Percentiles rank a stretch among this genome's conserved stretches.
These are phyloP conservation scores for Phytophthora constricta DNA, from an alignment of 352 stramenopile species.

Conservation along the genomic window DNA sequence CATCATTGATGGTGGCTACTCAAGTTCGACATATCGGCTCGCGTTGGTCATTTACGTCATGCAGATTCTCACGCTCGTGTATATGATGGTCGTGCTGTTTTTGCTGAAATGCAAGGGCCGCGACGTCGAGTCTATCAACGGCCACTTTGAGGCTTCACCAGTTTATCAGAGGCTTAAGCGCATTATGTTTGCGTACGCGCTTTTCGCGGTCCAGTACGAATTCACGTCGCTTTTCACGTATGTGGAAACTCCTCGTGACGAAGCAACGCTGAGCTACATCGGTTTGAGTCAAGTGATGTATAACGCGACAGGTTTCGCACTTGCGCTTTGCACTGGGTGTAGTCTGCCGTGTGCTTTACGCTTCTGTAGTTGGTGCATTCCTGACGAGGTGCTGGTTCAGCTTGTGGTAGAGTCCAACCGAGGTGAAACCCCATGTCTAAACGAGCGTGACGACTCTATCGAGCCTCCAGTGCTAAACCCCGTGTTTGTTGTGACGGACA, in stretches of 20 bases:
- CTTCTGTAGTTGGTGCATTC: slow-evolving; percentile 49
- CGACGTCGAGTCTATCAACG: slow-evolving; percentile 63
- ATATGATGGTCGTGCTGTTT: slow-evolving; percentile 50
- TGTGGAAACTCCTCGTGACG: slow-evolving; percentile 28
- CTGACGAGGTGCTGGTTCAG: slow-evolving; percentile 53
- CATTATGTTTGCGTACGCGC: slow-evolving; percentile 57
- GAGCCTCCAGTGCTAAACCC: slow-evolving; percentile 42
- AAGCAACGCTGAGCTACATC: slow-evolving; percentile 42
- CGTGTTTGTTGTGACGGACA: slow-evolving; percentile 72
- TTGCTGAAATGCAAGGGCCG: slow-evolving; percentile 50
- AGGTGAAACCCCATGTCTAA: slow-evolving; percentile 16
- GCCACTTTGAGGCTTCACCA: slow-evolving; percentile 56
- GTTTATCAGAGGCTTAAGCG: slow-evolving; percentile 63
- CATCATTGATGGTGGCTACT: slow-evolving; percentile 44
- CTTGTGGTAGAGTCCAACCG: slow-evolving; percentile 46
- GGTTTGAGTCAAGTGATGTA: slow-evolving; percentile 50
- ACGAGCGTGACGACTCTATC: slow-evolving; percentile 14
- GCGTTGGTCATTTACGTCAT: slow-evolving; percentile 53
- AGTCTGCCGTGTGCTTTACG: slow-evolving; percentile 57
- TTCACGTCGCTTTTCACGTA: slow-evolving; percentile 57
- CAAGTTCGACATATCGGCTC: slow-evolving; percentile 39
- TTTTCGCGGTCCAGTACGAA: slow-evolving; percentile 64
- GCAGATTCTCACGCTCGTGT: slow-evolving; percentile 53
- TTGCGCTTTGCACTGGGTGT: slow-evolving; percentile 54
- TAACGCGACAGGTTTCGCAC: slow-evolving; percentile 41